phyloP scores from a whole-genome alignment of 331 rosid species.

The Quercus phellos region DNA sequence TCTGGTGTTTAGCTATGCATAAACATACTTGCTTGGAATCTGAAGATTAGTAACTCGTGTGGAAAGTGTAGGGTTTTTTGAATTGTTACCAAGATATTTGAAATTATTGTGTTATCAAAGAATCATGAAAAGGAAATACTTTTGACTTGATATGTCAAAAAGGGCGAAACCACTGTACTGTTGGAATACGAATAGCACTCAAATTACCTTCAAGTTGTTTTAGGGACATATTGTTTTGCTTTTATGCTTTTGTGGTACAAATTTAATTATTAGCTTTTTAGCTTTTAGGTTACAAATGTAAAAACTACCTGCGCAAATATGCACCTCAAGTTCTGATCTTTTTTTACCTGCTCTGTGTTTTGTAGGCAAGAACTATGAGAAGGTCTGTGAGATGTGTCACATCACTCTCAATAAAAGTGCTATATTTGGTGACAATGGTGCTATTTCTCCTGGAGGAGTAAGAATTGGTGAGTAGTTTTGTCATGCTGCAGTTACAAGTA shows the following conservation, averaged over 20 bases:
- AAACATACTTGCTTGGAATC: not conserved
- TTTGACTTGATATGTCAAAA: not conserved
- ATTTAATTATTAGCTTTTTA: not conserved
- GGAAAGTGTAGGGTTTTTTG: not conserved
- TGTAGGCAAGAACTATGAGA: slow-evolving; percentile 72
- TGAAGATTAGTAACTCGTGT: not conserved
- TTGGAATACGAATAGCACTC: too few species aligned
- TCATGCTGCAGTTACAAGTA: not conserved
- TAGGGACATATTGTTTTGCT: not conserved
- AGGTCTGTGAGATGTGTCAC: slow-evolving; percentile 76
- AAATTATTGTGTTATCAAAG: not conserved
- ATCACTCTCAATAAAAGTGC: slow-evolving; percentile 72
- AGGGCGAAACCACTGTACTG: not conserved
- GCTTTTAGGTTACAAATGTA: not conserved
- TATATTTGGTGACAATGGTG: slow-evolving; percentile 60
- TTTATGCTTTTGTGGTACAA: not conserved
- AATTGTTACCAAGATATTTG: not conserved
- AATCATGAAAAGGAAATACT: not conserved
- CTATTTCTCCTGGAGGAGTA: slow-evolving; percentile 68
- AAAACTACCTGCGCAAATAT: not conserved
- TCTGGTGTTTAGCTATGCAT: not conserved
- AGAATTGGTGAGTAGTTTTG: slow-evolving; percentile 64
- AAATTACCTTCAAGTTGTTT: not conserved
- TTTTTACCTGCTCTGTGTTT: slow-evolving; percentile 9
- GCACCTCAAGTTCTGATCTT: not conserved